Evolutionary conservation across 2,329 filamentous ascomycete species (phyloP).

Genomic region (Aspergillus alliaceus): DNA sequence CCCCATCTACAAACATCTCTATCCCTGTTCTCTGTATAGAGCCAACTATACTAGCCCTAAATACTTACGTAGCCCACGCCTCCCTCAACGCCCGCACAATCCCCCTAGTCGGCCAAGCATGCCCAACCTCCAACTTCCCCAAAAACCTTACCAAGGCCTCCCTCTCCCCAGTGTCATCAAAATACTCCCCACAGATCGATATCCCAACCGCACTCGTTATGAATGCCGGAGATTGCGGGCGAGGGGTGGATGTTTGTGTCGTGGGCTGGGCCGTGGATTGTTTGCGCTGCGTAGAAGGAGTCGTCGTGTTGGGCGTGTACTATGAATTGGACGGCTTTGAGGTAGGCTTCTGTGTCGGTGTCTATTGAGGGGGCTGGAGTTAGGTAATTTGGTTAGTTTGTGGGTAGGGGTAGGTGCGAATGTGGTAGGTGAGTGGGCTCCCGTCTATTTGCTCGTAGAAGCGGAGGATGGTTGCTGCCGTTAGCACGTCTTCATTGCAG

Average conservation of each 20-base stretch:
- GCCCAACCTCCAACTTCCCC: background rate
- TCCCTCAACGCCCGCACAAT: background rate
- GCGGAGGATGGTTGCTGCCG: conserved; percentile 58
- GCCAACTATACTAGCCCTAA: too few species aligned
- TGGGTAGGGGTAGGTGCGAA: conserved; percentile 42
- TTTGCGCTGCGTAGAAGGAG: conserved; percentile 15
- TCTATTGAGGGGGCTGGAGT: conserved; percentile 11
- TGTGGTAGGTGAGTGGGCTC: conserved; percentile 27
- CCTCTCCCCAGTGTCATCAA: background rate
- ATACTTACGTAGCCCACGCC: background rate
- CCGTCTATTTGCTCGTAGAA: conserved; percentile 60
- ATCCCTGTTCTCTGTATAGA: too few species aligned
- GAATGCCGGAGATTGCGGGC: conserved; percentile 21
- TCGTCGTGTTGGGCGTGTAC: conserved; percentile 13
- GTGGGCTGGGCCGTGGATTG: conserved; percentile 15
- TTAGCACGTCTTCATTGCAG: conserved; percentile 54
- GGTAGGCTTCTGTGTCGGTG: conserved; percentile 13
- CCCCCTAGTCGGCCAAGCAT: background rate
- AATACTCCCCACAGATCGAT: background rate
- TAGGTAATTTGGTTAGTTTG: conserved; percentile 29
- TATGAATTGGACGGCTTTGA: conserved; percentile 15
- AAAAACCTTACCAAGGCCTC: background rate
- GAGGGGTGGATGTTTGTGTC: conserved; percentile 9
- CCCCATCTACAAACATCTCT: too few species aligned
- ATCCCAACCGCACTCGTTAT: background rate